These are phyloP conservation scores for Pseudotsuga menziesii DNA, from an alignment of 75 land plant species.

Conservation along the genomic window DNA sequence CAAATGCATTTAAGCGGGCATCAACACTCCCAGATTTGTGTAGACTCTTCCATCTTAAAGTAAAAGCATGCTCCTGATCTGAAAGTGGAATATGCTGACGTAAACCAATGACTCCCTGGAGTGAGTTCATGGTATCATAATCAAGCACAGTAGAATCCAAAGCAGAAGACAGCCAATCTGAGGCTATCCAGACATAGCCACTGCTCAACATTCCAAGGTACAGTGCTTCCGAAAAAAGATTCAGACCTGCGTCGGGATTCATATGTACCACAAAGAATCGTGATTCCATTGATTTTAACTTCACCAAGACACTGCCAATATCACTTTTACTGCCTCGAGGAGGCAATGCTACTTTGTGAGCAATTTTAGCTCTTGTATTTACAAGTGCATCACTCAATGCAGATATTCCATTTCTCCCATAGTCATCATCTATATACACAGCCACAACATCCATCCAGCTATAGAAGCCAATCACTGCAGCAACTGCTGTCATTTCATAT, in stretches of 20 bases:
- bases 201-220: constrained; percentile 46
- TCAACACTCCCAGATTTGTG: neutral
- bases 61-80: constrained; percentile 16
- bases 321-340: constrained; percentile 16
- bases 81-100: constrained; percentile 33
- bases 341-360: constrained; percentile 14
- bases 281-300: constrained; percentile 46
- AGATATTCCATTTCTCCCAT: constrained; percentile 35
- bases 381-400: constrained; percentile 28
- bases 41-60: constrained; percentile 16
- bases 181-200: constrained; percentile 71
- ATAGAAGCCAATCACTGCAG: constrained; percentile 26
- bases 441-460: constrained; percentile 33
- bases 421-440: constrained; percentile 33
- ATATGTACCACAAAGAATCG: constrained; percentile 52
- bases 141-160: constrained; percentile 28
- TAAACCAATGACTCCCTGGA: constrained; percentile 39
- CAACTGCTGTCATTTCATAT: constrained; percentile 33
- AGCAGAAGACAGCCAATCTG: constrained; percentile 47
- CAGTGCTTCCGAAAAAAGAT: constrained; percentile 45
- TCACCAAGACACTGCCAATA: constrained; percentile 20
- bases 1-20: constrained; percentile 17
- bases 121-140: constrained; percentile 16
- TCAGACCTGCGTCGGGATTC: constrained; percentile 27
- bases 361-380: constrained; percentile 11